These are phyloP conservation scores for Citropsis articulata DNA, from an alignment of 345 rosid genomes.

Conservation along the genomic window DNA sequence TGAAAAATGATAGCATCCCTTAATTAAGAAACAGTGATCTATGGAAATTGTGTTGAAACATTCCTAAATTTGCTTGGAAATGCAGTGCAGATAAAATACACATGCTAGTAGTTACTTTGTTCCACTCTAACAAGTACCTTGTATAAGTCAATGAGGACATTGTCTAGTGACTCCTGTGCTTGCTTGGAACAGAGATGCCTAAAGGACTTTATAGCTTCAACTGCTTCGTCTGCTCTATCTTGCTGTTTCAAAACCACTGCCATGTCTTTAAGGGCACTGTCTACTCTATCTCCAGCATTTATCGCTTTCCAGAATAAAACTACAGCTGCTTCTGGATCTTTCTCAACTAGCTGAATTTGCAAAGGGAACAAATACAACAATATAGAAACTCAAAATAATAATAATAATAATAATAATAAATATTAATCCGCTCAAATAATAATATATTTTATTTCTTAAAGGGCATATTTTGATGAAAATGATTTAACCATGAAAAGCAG, in stretches of 20 bases:
- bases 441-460: neutral
- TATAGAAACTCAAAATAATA: neutral
- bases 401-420: too few species aligned
- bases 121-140: constrained; percentile 47
- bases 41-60: neutral
- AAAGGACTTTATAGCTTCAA: constrained; percentile 73
- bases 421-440: neutral
- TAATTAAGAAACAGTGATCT: neutral
- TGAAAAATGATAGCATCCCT: neutral
- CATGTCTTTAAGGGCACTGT: constrained; percentile 96
- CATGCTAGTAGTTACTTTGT: neutral
- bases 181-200: constrained; percentile 74
- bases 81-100: neutral
- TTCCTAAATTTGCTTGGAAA: neutral
- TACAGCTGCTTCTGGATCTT: constrained; percentile 72
- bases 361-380: neutral
- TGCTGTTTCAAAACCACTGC: constrained; percentile 80
- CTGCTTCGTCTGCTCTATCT: constrained; percentile 77
- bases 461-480: neutral
- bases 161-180: constrained; percentile 92
- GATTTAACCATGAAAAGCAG: neutral
- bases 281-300: constrained; percentile 76
- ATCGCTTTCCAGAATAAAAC: constrained; percentile 84
- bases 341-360: constrained; percentile 48
- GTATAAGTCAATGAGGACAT: constrained; percentile 86